Base-by-base conservation (phyloP, 805 yeast genomes). In the Nakazawaea molendinolei region DNA sequence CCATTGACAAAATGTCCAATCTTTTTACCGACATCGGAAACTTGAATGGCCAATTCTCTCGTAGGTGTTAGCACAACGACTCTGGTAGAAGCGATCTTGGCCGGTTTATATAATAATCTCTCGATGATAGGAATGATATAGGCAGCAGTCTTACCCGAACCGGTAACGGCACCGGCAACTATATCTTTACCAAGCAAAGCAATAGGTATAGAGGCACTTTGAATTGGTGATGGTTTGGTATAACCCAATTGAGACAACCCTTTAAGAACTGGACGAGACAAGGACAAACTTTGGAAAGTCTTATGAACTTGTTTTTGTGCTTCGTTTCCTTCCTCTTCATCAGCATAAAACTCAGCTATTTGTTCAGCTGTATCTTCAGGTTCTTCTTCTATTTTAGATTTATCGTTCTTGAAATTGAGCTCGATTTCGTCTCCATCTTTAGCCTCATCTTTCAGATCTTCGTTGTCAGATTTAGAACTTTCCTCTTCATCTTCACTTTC, bases 131-230 rank as follows among this genome's bases (percentile, higher is more conserved):
- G 98, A 38, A 92, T 83, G 81, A 92, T 79, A 56, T 86, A 92
- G 1, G 99, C 99, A 3, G 97, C 98, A 17, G 99, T 92, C 58
- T 92, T 92, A 73, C 99, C 99, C 15, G 97, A 90, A 65, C 99
- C 99, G 4, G 99, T 92, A 17, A 86, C 95, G 23, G 99, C 99
- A 67, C 97, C 97, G 13, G 97, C 99, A 50, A 92, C 96, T 34
- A 92, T 77, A 60, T 92, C 99, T 54, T 86, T 90, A 50, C 99
- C 99, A 44, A 85, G 56, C 27, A 92, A 67, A 1, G 96, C 95
- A 39, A 90, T 78, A 10, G 99, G 98, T 43, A 92, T 89, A 7
- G 95, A 76, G 1, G 96, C 84, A 42, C 89, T 69, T 65, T 92
- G 98, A 63, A 92, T 86, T 10, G 96, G 95, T 0, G 97, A 83